Conservation (phyloP, 179 eudicot species). For the Beta macrorhiza region DNA sequence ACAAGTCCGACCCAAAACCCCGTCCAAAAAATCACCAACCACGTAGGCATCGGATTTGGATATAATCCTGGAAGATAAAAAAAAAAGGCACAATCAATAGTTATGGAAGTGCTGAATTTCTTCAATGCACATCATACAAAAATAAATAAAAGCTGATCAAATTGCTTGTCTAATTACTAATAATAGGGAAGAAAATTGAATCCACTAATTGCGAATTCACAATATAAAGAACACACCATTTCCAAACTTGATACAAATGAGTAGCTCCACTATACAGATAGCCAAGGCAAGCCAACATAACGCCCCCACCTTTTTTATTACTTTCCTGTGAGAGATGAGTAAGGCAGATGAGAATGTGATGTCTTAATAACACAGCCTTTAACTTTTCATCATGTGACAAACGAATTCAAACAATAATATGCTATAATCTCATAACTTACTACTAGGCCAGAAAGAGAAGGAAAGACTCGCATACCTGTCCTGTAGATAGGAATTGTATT, state of each 20-base stretch:
- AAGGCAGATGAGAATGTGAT: background rate
- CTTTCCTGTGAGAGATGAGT: slow-evolving; percentile 48
- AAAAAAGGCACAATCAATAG: background rate
- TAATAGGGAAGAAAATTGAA: background rate
- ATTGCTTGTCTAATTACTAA: background rate
- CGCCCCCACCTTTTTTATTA: slow-evolving; percentile 86
- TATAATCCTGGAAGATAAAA: slow-evolving; percentile 58
- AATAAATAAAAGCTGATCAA: background rate
- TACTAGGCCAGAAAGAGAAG: background rate
- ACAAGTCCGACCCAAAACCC: slow-evolving; percentile 42
- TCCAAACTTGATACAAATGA: slow-evolving; percentile 94
- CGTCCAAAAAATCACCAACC: slow-evolving; percentile 79
- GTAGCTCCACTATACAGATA: slow-evolving; percentile 89
- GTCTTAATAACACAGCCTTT: background rate
- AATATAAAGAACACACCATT: slow-evolving; percentile 51
- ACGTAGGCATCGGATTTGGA: slow-evolving; percentile 74
- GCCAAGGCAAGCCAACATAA: slow-evolving; percentile 97
- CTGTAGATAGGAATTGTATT: slow-evolving; percentile 92
- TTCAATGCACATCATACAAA: background rate
- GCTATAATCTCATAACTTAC: background rate
- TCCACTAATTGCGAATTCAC: background rate
- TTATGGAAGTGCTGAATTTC: background rate
- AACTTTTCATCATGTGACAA: background rate
- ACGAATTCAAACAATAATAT: background rate
- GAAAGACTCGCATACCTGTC: slow-evolving; percentile 56